Percentiles rank a stretch among this genome's conserved stretches.
phyloP scores from a whole-genome alignment of 2,329 filamentous ascomycete species.

The Clarireedia monteithiana region DNA sequence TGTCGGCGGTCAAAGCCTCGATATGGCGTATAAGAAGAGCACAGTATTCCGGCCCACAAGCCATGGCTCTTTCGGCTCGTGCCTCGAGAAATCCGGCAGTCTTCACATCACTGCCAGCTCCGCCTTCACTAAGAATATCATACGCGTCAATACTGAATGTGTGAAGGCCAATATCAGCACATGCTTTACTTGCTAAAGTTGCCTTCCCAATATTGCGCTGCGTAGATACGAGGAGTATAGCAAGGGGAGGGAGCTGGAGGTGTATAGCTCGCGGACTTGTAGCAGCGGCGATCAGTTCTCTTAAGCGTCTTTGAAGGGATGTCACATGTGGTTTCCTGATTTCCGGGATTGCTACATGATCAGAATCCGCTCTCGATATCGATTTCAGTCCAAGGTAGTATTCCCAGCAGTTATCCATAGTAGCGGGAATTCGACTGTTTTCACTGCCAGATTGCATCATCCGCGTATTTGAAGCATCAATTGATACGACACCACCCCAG shows the following conservation, averaged over 20 bases:
- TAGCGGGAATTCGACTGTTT: conserved; percentile 70
- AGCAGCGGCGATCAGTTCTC: conserved; percentile 80
- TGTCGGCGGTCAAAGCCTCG: conserved; percentile 83
- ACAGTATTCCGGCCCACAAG: conserved; percentile 77
- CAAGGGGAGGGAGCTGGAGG: conserved; percentile 78
- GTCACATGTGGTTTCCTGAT: conserved; percentile 44
- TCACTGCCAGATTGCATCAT: conserved; percentile 90
- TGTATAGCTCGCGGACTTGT: conserved; percentile 83
- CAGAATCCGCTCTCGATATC: conserved; percentile 43
- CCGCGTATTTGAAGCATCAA: conserved; percentile 79
- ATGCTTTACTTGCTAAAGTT: conserved; percentile 68
- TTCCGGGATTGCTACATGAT: conserved; percentile 36
- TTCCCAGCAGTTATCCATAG: conserved; percentile 72
- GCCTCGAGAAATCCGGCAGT: conserved; percentile 86
- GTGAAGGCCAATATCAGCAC: conserved; percentile 83
- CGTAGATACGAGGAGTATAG: conserved; percentile 81
- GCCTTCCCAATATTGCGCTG: conserved; percentile 91
- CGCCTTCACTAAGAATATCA: conserved; percentile 88
- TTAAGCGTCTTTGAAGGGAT: conserved; percentile 60
- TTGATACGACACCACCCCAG: conserved; percentile 81
- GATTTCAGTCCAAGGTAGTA: conserved; percentile 79
- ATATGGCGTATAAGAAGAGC: conserved; percentile 82
- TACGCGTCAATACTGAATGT: conserved; percentile 85
- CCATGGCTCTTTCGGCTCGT: conserved; percentile 79
- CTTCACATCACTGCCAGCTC: conserved; percentile 83